phyloP scores from a whole-genome alignment of 1,139 yeast genomes.

The Lodderomyces beijingensis region DNA sequence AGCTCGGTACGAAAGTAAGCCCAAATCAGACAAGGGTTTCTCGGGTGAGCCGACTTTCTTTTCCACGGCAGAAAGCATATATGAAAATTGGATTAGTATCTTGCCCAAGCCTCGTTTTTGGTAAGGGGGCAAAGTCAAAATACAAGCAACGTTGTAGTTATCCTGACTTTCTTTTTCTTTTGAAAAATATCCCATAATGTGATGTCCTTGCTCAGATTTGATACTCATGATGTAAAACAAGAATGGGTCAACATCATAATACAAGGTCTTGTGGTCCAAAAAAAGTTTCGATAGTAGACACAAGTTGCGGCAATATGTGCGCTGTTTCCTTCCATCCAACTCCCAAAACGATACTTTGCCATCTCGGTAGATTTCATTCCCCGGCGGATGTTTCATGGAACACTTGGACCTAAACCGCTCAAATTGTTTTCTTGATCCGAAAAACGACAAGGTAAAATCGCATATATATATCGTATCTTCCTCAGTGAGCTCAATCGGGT shows the following conservation, averaged over 20 bases:
- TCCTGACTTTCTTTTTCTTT: slow-evolving; percentile 96
- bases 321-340: slow-evolving; percentile 91
- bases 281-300: slow-evolving; percentile 85
- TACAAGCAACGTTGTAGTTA: slow-evolving; percentile 96
- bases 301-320: slow-evolving; percentile 95
- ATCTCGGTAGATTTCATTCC: slow-evolving; percentile 93
- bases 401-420: slow-evolving; percentile 86
- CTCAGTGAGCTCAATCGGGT: slow-evolving; percentile 91
- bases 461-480: slow-evolving; percentile 86
- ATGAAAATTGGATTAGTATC: slow-evolving; percentile 85
- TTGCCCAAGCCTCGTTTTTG: slow-evolving; percentile 95
- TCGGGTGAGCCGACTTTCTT: slow-evolving; percentile 95
- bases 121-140: slow-evolving; percentile 89
- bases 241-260: slow-evolving; percentile 97
- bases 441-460: slow-evolving; percentile 85
- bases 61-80: slow-evolving; percentile 82
- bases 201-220: slow-evolving; percentile 85
- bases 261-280: slow-evolving; percentile 89
- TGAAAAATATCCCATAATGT: slow-evolving; percentile 91
- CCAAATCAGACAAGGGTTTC: slow-evolving; percentile 93
- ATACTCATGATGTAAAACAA: slow-evolving; percentile 92
- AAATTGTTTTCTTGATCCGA: slow-evolving; percentile 85
- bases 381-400: slow-evolving; percentile 92
- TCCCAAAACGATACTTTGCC: slow-evolving; percentile 78
- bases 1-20: slow-evolving; percentile 88